Base-by-base conservation (phyloP, 257 asterid species). In the Thymus mandschuricus region DNA sequence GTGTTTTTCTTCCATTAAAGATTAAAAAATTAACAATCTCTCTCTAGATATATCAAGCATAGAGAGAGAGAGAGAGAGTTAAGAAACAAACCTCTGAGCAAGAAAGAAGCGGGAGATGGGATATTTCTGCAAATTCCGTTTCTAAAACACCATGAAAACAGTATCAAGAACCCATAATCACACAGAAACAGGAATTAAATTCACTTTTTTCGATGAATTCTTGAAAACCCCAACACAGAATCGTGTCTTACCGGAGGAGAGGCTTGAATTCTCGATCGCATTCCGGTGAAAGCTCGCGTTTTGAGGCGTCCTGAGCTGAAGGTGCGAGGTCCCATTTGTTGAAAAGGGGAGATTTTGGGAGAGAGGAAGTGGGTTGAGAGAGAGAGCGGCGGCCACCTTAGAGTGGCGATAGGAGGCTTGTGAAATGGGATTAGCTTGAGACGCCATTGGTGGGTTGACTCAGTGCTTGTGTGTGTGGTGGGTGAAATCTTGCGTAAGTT, bases 31-130 rank as follows among this genome's bases (percentile, higher is more conserved):
- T 2, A 3, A 10, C 49, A 61, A 15, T 9, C 33, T n/a, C 3
- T 60, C 12, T 40, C 44, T 15, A 15, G 46, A 29, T 35, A 35
- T 10, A n/a, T 6, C 40, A 70, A 31, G 38, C 50, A 3, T n/a
- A 5, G 5, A 6, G 6, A 51, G 48, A 31, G 15, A 59, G 8
- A 66, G 10, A 29, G 9, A 60, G 11, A 44, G 33, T 31, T 35
- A 70, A 66, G 77, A 73, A 76, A 68, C 81, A 70, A 75, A 93
- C 98, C 98, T 93, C 89, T 10, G 89, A 72, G 81, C 87, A 82
- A 68, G 94, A 76, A 82, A 93, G 91, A 60, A 88, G 72, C 6
- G 95, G 93, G 46, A 88, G 81, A 60, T 86, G 86, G 59, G 74
- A 63, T 27, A 75, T 15, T 71, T 76, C 62, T 69, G 69, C 51